Evolutionary conservation across 495 filamentous ascomycete species (phyloP), one percentile per base, ranked within the genome.

Genomic region (Aspergillus homomorphus): DNA sequence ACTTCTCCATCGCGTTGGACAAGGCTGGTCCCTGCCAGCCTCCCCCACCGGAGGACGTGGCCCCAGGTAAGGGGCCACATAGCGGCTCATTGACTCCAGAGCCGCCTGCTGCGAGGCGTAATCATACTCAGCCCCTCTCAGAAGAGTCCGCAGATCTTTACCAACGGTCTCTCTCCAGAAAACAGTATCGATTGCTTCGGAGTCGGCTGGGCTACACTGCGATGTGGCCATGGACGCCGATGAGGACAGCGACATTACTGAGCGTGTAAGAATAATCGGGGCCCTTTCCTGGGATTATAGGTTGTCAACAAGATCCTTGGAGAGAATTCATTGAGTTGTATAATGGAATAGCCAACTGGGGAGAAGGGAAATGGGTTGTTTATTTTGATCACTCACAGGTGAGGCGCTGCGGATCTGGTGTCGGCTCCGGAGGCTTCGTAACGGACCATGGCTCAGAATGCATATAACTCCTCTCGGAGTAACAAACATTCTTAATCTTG

Each of bases 101-200:
- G 38, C 19, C 33, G 18, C 26, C 4, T 53, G 28, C 8, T 20
- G 51, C 15, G 26, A 1, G 30, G 18, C 14, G 6, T 18, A 8
- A 30, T 53, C 51, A 23, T 53, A 53, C n/a, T 23, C 26, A 15
- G 51, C 24, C 16, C 28, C 22, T 18, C 12, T n/a, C 51, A 53
- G 20, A 20, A 53, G 51, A 10, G 15, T 50, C 20, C 33, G 33
- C 33, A 38, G 10, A 12, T 38, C 33, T 12, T 12, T 7, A 12
- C 33, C 33, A 38, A 38, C 7, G 8, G 33, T 38, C 33, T 38
- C 33, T 38, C 15, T 38, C 33, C 33, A 38, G 33, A 50, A 50
- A 14, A 26, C 46, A 24, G 9, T 9, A 26, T 26, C 19, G 14
- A 24, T n/a, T 19, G 20, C 46, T 24, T 23, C 19, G 46, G 23